Percentiles rank a stretch among this genome's conserved stretches.
phyloP scores from a whole-genome alignment of 2,329 filamentous ascomycete genomes.

The Pseudocercospora musae region DNA sequence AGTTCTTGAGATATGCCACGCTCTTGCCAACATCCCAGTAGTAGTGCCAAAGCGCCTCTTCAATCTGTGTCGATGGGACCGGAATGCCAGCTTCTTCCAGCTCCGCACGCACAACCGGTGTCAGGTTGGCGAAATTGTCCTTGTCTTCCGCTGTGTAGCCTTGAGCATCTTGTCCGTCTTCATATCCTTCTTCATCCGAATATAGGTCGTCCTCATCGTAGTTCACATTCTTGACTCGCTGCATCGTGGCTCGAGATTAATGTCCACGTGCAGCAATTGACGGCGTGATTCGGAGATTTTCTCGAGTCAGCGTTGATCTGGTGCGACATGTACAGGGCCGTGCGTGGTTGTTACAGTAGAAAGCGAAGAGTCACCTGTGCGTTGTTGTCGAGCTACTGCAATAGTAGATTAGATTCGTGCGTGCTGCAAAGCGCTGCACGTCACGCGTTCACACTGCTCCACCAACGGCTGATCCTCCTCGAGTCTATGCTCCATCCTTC shows the following conservation, averaged over 20 bases:
- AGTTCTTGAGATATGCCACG: slow-evolving; percentile 68
- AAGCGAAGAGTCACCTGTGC: not conserved
- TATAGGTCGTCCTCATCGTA: slow-evolving; percentile 54
- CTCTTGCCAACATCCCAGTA: slow-evolving; percentile 90
- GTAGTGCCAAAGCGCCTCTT: slow-evolving; percentile 92
- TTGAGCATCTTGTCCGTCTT: slow-evolving; percentile 14
- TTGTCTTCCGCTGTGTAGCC: slow-evolving; percentile 41
- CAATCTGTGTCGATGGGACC: slow-evolving; percentile 68
- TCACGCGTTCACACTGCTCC: not conserved
- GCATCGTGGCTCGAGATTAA: slow-evolving; percentile 30
- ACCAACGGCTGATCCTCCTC: not conserved
- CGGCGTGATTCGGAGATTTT: not conserved
- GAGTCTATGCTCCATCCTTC: not conserved
- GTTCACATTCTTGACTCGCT: slow-evolving; percentile 46
- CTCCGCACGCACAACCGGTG: slow-evolving; percentile 35
- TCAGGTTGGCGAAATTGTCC: slow-evolving; percentile 32
- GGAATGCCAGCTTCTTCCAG: slow-evolving; percentile 38
- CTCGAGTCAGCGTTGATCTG: not conserved
- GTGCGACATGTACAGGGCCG: not conserved
- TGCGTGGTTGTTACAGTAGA: not conserved
- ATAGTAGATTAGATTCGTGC: not conserved
- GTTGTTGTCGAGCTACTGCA: not conserved
- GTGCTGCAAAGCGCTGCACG: not conserved
- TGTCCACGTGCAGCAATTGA: not conserved
- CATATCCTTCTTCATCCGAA: slow-evolving; percentile 46